These are phyloP conservation scores for Rheum nobile DNA, from an alignment of 148 eudicot species.

Conservation along the genomic window DNA sequence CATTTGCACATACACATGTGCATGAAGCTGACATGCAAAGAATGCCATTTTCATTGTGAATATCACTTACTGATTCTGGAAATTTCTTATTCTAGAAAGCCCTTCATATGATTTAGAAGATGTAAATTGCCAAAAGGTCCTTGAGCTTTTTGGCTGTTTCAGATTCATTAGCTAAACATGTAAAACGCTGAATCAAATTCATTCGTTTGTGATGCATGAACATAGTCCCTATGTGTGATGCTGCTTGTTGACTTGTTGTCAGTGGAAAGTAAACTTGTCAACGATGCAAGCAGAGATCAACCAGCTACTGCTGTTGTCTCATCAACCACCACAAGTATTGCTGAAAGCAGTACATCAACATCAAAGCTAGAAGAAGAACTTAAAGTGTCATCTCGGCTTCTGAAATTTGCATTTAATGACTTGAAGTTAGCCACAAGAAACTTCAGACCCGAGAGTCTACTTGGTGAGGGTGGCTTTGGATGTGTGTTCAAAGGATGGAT, in stretches of 20 bases:
- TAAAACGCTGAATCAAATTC: neutral
- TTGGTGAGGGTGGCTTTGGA: constrained; percentile 76
- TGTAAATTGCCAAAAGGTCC: neutral
- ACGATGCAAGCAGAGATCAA: constrained; percentile 45
- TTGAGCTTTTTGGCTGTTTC: neutral
- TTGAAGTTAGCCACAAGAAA: constrained; percentile 60
- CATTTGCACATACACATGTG: no score
- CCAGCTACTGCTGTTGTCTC: constrained; percentile 33
- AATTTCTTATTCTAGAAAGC: neutral
- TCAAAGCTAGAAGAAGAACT: constrained; percentile 68
- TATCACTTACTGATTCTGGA: neutral
- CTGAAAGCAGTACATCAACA: constrained; percentile 66
- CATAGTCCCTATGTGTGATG: constrained; percentile 8
- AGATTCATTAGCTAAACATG: neutral
- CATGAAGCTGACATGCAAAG: neutral
- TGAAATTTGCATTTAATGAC: constrained; percentile 57
- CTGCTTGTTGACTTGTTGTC: neutral
- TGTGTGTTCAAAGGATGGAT: constrained; percentile 78
- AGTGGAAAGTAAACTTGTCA: constrained; percentile 49
- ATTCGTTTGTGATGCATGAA: neutral
- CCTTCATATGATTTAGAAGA: neutral
- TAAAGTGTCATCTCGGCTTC: constrained; percentile 56
- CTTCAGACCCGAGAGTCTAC: constrained; percentile 67
- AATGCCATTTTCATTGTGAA: neutral
- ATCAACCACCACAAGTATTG: constrained; percentile 59